phyloP scores from a whole-genome alignment of 2,329 filamentous ascomycete genomes.

The Aspergillus novoparasiticus region DNA sequence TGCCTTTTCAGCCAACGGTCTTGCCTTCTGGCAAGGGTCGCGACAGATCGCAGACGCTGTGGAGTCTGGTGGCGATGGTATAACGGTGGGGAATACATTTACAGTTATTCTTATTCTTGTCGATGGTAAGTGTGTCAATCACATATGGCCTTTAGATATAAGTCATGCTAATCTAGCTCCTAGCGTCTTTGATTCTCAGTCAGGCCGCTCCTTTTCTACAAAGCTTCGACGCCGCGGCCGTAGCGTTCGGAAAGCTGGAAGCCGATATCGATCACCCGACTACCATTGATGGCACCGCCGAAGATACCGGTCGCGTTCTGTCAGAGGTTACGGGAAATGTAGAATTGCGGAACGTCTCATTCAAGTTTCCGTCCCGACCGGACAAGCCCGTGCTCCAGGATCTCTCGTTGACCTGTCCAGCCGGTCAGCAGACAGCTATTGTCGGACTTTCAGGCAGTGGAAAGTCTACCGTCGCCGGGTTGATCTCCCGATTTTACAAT shows the following conservation, averaged over 20 bases:
- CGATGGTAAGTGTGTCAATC: conserved; percentile 18
- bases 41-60: conserved; percentile 50
- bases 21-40: conserved; percentile 70
- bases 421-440: conserved; percentile 59
- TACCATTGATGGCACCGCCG: conserved; percentile 46
- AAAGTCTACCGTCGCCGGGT: conserved; percentile 73
- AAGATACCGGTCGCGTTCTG: conserved; percentile 22
- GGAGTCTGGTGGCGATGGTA: conserved; percentile 15
- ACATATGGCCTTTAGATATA: too few relatives aligned
- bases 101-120: conserved; percentile 44
- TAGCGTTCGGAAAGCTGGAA: conserved; percentile 61
- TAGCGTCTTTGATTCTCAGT: conserved; percentile 40
- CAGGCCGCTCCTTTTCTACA: conserved; percentile 46
- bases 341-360: conserved; percentile 39
- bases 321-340: conserved; percentile 32
- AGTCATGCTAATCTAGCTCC: neutral
- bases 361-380: conserved; percentile 41
- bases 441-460: conserved; percentile 74
- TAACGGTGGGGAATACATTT: conserved; percentile 39
- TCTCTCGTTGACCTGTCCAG: conserved; percentile 37
- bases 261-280: conserved; percentile 58
- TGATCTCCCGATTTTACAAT: conserved; percentile 74
- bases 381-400: conserved; percentile 39
- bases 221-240: conserved; percentile 51
- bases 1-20: conserved; percentile 66